Base-by-base conservation (phyloP, 176 grass and related monocot genomes). In the Triticum monococcum region DNA sequence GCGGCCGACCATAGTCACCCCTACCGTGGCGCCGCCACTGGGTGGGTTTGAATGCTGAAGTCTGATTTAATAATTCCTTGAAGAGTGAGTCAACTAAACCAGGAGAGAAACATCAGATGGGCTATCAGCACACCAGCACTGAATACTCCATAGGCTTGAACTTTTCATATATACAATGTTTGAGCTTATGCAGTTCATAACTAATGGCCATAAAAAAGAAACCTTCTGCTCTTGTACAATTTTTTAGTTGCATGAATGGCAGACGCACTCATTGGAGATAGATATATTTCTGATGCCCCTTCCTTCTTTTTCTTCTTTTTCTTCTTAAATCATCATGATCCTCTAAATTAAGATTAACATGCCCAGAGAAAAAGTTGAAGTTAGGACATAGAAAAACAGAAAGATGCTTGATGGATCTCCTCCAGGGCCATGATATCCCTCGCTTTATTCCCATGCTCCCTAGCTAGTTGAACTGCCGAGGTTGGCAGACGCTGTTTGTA, bases 191-290 rank as follows among this genome's bases (percentile, higher is more conserved):
- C 10, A 68, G 6, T 62, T 25, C 8, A 64, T 41, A 4, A 11
- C 65, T 74, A 37, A 83, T 79, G 57, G 12, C 20, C 23, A 77
- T 85, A 12, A 80, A 73, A 79, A 7, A 40, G 67, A 68, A 5
- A 33, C 20, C 20, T 56, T 56, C 32, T 57, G 32, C 16, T 46
- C n/a, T 8, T 81, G 26, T n/a, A 68, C 20, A 38, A 13, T 66
- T 54, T 41, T 71, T 83, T 79, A 67, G 35, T 62, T 45, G 52
- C 40, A 69, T 46, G 20, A 64, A 91, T 85, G 82, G 17, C 81
- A 71, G 81, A 77, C 77, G 81, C 86, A 91, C 70, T 88, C 68
- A 81, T 62, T 64, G 26, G n/a, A 72, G 70, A 54, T 76, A 75
- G 62, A 81, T 77, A 54, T 71, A 61, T 71, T 64, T 85, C 54